Base-by-base conservation (phyloP, 768 basidiomycete species). In the Trametopsis cervina region DNA sequence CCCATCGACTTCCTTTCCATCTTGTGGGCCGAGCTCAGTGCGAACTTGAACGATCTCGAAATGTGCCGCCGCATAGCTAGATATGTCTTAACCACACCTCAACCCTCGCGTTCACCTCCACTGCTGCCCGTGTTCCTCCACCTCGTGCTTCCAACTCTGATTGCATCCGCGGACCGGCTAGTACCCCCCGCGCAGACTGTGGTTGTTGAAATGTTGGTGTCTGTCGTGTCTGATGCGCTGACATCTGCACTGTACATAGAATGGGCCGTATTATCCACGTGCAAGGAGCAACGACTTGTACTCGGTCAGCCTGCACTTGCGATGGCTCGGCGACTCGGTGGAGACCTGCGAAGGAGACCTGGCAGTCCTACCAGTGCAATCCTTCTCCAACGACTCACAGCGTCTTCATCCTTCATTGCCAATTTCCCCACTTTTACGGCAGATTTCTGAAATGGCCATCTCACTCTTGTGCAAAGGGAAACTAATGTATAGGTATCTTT, bases 41-140 rank as follows among this genome's bases (percentile, higher is more conserved):
- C 80, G 17, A 75, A 66, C 52, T 68, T 76, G 6, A 78, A 80
- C 25, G 80, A 81, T 50, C 69, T 76, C 37, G 85, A 88, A 50
- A 72, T 70, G 15, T 78, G 78, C 60, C 72, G 79, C 45, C 75
- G 85, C 36, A 65, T 89, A 22, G 77, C 79, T 40, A 83, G 83
- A 0, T 86, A 81, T 61, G 74, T 81, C 33, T 70, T 90, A 33
- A 76, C 80, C 23, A 77, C 71, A 52, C 85, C 86, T 36, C 78
- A 77, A 20, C 65, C 69, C 17, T 61, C 75, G 7, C 65, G 63
- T 9, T 63, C 65, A 1, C 80, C 82, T 1, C 85, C 86, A 1
- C 70, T 90, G 4, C 69, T 91, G 18, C 86, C 86, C 0, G 73
- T 86, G 23, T 90, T 89, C 62, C 58, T 88, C 52, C 78, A 85